Evolutionary conservation across 768 basidiomycete species (phyloP), one percentile per base, ranked within the genome.

Genomic region (Russula abietina): DNA sequence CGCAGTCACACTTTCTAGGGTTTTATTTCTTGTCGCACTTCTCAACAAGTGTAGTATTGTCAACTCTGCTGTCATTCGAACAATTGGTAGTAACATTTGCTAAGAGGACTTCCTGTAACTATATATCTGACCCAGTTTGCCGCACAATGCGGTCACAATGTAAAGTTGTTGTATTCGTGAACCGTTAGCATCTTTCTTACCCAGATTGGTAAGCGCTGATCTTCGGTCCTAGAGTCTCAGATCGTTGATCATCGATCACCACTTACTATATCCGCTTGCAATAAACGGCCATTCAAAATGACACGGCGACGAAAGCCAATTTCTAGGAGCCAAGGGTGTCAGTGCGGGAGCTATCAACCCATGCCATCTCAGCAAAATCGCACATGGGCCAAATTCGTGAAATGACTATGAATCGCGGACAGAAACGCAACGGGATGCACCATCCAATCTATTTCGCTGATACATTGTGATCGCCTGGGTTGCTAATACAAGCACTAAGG

Each of bases 41-140:
- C n/a, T 41, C n/a, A n/a, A 12, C 10, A 12, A n/a, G 48, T 46
- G 26, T 30, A 17, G 14, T 30, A n/a, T 22, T 16, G 30, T 46
- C 24, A 51, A 12, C 16, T 33, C 26, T 36, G 24, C 11, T 3
- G 14, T 48, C n/a, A 16, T 36, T 59, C 46, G 33, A 41, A 50
- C 28, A 12, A 2, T 43, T 43, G 41, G 32, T 49, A 38, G 38
- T 36, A 36, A 38, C 19, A 41, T 33, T 58, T 54, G 52, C 32
- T 41, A 38, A 49, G 55, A 22, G 36, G 26, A 46, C 22, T 43
- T 43, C 46, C 9, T 59, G 58, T 59, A 50, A 41, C 5, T 59
- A 32, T 22, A 33, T 59, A 46, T 30, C 8, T 48, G 52, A 39
- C 46, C 10, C 45, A 24, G 36, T 30, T 28, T 59, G 36, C 38